phyloP scores from a whole-genome alignment of 2,329 filamentous ascomycete genomes.

The Ophiostoma novo-ulmi region DNA sequence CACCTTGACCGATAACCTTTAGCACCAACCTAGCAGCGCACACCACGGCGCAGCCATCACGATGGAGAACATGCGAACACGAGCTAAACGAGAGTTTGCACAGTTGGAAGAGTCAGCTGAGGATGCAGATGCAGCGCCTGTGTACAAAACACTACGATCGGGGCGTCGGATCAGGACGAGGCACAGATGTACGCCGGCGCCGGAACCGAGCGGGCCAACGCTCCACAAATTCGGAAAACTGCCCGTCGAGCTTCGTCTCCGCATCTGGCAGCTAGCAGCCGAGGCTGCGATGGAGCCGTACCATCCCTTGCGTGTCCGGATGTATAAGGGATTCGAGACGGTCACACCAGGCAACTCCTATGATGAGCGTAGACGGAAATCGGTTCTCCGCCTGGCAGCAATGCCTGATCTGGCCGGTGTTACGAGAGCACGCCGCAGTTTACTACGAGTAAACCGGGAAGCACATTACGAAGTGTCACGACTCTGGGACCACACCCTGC shows the following conservation, averaged over 20 bases:
- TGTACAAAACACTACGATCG: not conserved
- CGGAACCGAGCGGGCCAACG: not conserved
- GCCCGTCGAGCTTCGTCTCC: conserved; percentile 26
- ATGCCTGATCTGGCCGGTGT: conserved; percentile 25
- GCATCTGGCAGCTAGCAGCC: conserved; percentile 23
- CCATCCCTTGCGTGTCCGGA: conserved; percentile 27
- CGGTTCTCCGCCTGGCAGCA: conserved; percentile 22
- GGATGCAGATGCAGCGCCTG: not conserved
- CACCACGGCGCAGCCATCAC: not conserved
- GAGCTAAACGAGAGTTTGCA: not conserved
- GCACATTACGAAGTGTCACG: conserved; percentile 23
- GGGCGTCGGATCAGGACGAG: not conserved
- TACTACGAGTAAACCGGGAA: conserved; percentile 25
- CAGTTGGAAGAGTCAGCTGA: not conserved
- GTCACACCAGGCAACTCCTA: not conserved
- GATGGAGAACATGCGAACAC: not conserved
- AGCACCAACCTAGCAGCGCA: not conserved
- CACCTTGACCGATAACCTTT: not conserved
- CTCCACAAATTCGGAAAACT: conserved; percentile 23
- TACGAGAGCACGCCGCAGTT: conserved; percentile 20
- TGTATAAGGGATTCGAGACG: conserved; percentile 25
- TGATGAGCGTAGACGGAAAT: conserved; percentile 6
- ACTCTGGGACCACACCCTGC: conserved; percentile 17
- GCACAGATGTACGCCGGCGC: not conserved
- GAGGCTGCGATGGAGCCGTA: conserved; percentile 15